phyloP scores from a whole-genome alignment of 106 monocot species.

The Allium fistulosum region DNA sequence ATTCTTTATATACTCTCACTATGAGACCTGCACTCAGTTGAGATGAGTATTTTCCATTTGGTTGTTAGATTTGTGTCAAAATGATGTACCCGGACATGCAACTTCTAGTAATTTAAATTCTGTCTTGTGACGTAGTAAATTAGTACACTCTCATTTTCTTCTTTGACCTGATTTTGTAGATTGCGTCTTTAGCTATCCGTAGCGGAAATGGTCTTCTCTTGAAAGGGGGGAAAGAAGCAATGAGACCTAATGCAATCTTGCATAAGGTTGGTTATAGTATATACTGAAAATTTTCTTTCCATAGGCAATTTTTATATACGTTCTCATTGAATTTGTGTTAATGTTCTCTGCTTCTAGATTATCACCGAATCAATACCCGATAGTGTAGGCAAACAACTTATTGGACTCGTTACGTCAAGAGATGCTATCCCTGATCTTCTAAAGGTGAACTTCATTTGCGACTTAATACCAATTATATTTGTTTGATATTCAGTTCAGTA shows the following conservation, averaged over 20 bases:
- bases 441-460: slow-evolving; percentile 49
- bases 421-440: slow-evolving; percentile 93
- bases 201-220: slow-evolving; percentile 98
- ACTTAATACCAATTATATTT: not conserved
- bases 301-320: not conserved
- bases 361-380: slow-evolving; percentile 74
- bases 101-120: too few species aligned
- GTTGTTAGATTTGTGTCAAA: too few species aligned
- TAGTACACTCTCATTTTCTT: not conserved
- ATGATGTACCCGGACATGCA: too few species aligned
- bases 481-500: not conserved
- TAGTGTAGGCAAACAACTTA: slow-evolving; percentile 57
- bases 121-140: too few species aligned
- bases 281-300: not conserved
- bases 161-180: slow-evolving; percentile 32
- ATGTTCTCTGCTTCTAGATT: slow-evolving; percentile 28
- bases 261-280: slow-evolving; percentile 65
- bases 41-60: too few species aligned
- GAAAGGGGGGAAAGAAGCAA: slow-evolving; percentile 98
- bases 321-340: too few species aligned
- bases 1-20: too few species aligned
- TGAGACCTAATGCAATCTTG: slow-evolving; percentile 81
- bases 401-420: slow-evolving; percentile 88
- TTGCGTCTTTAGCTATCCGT: slow-evolving; percentile 88
- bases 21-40: too few species aligned